phyloP scores from a whole-genome alignment of 177 flowering plant species.

The Vitis hybrid region DNA sequence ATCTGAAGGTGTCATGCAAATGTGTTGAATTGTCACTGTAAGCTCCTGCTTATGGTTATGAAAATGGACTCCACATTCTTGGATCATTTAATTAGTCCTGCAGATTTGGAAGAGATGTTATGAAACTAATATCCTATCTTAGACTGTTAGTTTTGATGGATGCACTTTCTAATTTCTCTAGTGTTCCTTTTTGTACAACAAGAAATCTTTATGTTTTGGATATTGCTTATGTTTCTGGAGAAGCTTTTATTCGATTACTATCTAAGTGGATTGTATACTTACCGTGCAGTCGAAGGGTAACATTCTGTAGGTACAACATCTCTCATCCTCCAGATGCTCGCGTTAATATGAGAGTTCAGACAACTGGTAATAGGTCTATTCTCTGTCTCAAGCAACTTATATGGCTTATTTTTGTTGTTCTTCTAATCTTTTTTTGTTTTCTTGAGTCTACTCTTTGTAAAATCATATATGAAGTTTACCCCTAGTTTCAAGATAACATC shows the following conservation, averaged over 20 bases:
- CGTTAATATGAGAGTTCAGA: slow-evolving; percentile 86
- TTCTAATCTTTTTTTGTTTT: neutral
- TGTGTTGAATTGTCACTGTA: no score
- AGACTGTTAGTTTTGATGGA: no score
- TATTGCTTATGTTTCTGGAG: neutral
- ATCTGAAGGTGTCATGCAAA: neutral
- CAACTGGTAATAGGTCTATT: slow-evolving; percentile 54
- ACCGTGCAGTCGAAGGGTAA: slow-evolving; percentile 70
- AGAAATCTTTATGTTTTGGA: neutral
- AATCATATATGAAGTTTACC: no score
- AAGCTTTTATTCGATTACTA: neutral
- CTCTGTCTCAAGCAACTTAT: neutral
- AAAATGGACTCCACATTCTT: no score
- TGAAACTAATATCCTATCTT: no score
- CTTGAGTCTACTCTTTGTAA: neutral
- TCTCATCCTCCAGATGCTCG: slow-evolving; percentile 90
- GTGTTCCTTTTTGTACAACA: neutral
- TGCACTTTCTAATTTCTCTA: no score
- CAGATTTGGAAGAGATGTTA: no score
- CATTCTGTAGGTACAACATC: slow-evolving; percentile 82
- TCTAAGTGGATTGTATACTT: neutral
- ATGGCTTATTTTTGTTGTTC: neutral
- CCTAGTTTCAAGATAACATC: no score
- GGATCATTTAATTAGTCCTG: no score
- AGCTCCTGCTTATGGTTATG: no score